Conservation (phyloP, 2,329 filamentous ascomycete genomes). For the Trichoderma sp. region DNA sequence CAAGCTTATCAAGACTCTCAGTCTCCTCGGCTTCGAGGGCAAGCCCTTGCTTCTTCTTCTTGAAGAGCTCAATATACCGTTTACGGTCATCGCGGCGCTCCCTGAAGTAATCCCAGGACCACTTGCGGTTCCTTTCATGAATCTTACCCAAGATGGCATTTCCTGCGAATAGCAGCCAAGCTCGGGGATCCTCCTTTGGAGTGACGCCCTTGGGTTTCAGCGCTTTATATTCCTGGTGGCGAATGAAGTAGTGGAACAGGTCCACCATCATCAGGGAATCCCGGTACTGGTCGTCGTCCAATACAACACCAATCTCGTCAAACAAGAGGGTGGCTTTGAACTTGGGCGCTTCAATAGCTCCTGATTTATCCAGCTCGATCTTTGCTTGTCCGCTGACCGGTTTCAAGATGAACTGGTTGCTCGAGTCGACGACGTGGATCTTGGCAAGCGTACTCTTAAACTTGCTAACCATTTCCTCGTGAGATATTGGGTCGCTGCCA, state of each 20-base stretch:
- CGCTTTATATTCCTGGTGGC: slow-evolving; percentile 96
- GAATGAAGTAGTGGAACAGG: slow-evolving; percentile 96
- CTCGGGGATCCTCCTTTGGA: slow-evolving; percentile 86
- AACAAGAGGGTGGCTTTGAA: slow-evolving; percentile 91
- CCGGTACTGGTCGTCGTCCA: slow-evolving; percentile 96
- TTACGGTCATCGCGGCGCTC: slow-evolving; percentile 88
- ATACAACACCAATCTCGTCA: slow-evolving; percentile 95
- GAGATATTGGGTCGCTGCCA: slow-evolving; percentile 72
- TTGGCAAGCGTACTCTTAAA: slow-evolving; percentile 82
- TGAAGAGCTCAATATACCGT: slow-evolving; percentile 92
- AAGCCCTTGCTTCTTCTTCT: slow-evolving; percentile 81
- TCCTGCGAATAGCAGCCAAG: slow-evolving; percentile 91
- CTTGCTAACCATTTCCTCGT: slow-evolving; percentile 75
- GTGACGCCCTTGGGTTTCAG: slow-evolving; percentile 79
- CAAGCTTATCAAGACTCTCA: slow-evolving; percentile 74
- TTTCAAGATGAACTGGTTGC: slow-evolving; percentile 92
- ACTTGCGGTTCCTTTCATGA: slow-evolving; percentile 87
- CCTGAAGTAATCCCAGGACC: slow-evolving; percentile 95
- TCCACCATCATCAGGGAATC: slow-evolving; percentile 98
- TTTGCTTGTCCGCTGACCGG: slow-evolving; percentile 95
- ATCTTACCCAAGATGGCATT: slow-evolving; percentile 91
- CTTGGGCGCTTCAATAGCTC: slow-evolving; percentile 75
- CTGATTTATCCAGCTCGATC: slow-evolving; percentile 92
- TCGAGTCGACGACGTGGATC: slow-evolving; percentile 58
- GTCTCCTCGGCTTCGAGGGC: slow-evolving; percentile 72